These are phyloP conservation scores for Daedalea quercina DNA, from an alignment of 768 basidiomycete genomes.

Conservation along the genomic window DNA sequence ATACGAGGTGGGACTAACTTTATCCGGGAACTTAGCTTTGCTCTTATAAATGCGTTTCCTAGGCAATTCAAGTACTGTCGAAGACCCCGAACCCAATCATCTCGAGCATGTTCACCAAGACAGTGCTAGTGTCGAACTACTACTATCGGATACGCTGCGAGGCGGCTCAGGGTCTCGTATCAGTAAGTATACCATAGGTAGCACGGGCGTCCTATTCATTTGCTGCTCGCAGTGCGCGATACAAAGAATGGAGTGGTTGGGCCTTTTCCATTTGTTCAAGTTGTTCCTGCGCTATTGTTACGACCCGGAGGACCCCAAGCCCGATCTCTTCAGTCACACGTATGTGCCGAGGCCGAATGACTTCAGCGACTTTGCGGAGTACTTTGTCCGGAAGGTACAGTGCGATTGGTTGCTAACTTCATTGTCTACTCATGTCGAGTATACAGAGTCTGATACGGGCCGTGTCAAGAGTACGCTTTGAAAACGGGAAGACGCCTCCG, in stretches of 20 bases:
- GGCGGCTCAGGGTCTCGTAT: constrained; percentile 79
- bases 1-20: constrained; percentile 64
- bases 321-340: constrained; percentile 79
- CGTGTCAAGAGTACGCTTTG: constrained; percentile 81
- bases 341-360: constrained; percentile 96
- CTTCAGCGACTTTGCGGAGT: constrained; percentile 86
- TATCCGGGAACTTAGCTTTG: not conserved
- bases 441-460: constrained; percentile 70
- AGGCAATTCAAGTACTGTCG: constrained; percentile 89
- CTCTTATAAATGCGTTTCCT: not conserved
- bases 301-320: constrained; percentile 74
- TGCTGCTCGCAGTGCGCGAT: constrained; percentile 64
- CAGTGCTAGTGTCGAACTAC: constrained; percentile 91
- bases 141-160: constrained; percentile 95
- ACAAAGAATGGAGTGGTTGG: constrained; percentile 76
- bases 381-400: constrained; percentile 89
- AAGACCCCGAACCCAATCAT: constrained; percentile 80
- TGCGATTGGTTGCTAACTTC: not conserved
- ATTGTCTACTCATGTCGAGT: not conserved
- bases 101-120: constrained; percentile 88
- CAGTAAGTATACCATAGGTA: constrained; percentile 40
- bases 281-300: constrained; percentile 88
- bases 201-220: constrained; percentile 2
- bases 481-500: constrained; percentile 78
- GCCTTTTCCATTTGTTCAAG: constrained; percentile 94